Percentiles rank a stretch among this genome's conserved stretches.
Conservation (phyloP, 805 yeast species). For the Citeromyces nyonsensis region DNA sequence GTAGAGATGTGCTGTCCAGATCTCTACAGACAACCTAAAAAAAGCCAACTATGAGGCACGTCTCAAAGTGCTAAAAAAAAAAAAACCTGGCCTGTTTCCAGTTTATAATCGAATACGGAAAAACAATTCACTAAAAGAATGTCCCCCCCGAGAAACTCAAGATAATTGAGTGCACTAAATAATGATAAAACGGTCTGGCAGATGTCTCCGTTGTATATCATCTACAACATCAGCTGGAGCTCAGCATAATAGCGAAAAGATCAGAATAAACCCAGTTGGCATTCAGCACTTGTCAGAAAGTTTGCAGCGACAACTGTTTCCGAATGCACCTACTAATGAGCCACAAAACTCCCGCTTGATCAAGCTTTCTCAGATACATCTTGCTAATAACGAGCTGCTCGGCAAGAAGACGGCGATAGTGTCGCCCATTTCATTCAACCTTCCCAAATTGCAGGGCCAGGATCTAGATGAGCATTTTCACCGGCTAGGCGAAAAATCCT, state of each 20-base stretch:
- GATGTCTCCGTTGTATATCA: neutral
- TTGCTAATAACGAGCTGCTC: slow-evolving; percentile 46
- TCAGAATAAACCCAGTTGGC: slow-evolving; percentile 62
- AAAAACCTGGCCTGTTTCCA: too few species aligned
- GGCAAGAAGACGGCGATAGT: slow-evolving; percentile 57
- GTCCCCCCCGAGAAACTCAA: too few species aligned
- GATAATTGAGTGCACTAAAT: neutral
- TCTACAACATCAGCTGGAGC: neutral
- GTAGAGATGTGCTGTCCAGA: too few species aligned
- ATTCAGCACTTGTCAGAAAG: slow-evolving; percentile 57
- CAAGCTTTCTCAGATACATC: slow-evolving; percentile 42
- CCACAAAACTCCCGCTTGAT: slow-evolving; percentile 16
- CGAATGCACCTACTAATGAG: slow-evolving; percentile 14
- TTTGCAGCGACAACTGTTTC: slow-evolving; percentile 50
- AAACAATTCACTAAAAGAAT: too few species aligned
- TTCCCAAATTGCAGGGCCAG: slow-evolving; percentile 65
- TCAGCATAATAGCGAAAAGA: slow-evolving; percentile 14
- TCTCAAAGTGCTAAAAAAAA: too few species aligned
- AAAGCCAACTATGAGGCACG: too few species aligned
- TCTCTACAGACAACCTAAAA: too few species aligned
- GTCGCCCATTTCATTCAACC: slow-evolving; percentile 38
- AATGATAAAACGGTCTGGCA: too few species aligned
- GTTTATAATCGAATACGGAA: too few species aligned
- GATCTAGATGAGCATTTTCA: slow-evolving; percentile 78
- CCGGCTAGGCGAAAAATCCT: slow-evolving; percentile 41